Conservation (phyloP, 2,329 filamentous ascomycete genomes). For the Talaromyces sp. region DNA sequence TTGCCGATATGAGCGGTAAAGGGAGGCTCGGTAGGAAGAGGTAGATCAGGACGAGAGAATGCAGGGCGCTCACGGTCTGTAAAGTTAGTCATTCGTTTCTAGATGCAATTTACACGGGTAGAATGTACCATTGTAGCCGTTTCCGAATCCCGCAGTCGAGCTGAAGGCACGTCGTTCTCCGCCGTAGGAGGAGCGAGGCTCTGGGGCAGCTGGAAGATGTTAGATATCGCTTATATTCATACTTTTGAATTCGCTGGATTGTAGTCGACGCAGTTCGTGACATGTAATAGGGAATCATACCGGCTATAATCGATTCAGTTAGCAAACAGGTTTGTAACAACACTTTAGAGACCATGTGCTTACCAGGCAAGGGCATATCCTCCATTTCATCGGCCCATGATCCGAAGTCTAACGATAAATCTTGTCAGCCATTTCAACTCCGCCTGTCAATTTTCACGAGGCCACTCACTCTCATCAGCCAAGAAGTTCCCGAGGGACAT, state of each 20-base stretch:
- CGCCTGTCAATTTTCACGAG: constrained; percentile 9
- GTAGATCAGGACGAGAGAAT: constrained; percentile 64
- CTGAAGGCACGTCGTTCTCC: constrained; percentile 50
- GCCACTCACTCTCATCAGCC: constrained; percentile 75
- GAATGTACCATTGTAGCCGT: constrained; percentile 34
- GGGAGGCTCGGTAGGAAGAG: constrained; percentile 86
- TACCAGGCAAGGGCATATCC: constrained; percentile 71
- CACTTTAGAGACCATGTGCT: constrained; percentile 36
- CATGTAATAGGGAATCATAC: constrained; percentile 22
- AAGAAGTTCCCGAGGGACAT: constrained; percentile 98
- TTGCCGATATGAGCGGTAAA: constrained; percentile 97
- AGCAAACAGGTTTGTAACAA: constrained; percentile 10
- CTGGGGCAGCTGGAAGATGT: constrained; percentile 31
- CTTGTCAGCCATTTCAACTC: constrained; percentile 28
- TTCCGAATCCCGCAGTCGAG: constrained; percentile 36
- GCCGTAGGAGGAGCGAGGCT: constrained; percentile 47
- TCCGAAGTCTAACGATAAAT: constrained; percentile 59
- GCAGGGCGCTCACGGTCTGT: constrained; percentile 39
- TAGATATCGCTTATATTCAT: neutral
- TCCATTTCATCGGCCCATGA: constrained; percentile 99
- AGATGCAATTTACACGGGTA: neutral
- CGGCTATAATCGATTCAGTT: constrained; percentile 25
- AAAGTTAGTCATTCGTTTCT: neutral
- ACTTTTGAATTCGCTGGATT: neutral
- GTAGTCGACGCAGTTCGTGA: neutral